Conservation (phyloP, 2,329 filamentous ascomycete species). For the Microdochium trichocladiopsis region DNA sequence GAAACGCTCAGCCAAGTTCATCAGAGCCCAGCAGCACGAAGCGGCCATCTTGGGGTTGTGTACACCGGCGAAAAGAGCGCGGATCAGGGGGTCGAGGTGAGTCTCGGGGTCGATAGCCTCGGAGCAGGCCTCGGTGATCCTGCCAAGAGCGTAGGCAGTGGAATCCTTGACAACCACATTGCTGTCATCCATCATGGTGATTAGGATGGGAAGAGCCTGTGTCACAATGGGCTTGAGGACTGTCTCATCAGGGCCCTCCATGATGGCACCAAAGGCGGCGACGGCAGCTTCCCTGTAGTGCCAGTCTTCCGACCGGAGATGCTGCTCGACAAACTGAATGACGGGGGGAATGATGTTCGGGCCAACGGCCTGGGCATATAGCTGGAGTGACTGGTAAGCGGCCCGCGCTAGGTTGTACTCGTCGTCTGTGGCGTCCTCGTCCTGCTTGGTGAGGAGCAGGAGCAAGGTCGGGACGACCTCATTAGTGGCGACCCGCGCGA, state of each 20-base stretch:
- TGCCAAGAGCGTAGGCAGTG: conserved; percentile 89
- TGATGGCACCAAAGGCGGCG: conserved; percentile 94
- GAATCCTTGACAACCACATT: conserved; percentile 92
- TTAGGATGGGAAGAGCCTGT: conserved; percentile 86
- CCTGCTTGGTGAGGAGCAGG: conserved; percentile 86
- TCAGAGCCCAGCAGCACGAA: conserved; percentile 97
- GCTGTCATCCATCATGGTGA: conserved; percentile 84
- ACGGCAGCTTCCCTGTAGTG: conserved; percentile 91
- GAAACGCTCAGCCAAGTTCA: conserved; percentile 96
- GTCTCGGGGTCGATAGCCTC: conserved; percentile 80
- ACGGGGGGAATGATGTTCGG: conserved; percentile 80
- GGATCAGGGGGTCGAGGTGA: conserved; percentile 80
- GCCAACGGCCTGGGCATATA: conserved; percentile 89
- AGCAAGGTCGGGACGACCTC: conserved; percentile 93
- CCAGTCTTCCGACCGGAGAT: conserved; percentile 89
- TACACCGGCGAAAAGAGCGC: conserved; percentile 82
- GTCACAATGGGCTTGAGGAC: conserved; percentile 90
- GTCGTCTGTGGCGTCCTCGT: conserved; percentile 92
- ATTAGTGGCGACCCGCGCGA: conserved; percentile 82
- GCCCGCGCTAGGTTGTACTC: conserved; percentile 96
- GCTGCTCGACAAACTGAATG: conserved; percentile 82
- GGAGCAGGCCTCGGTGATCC: conserved; percentile 90
- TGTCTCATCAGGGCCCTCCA: conserved; percentile 95
- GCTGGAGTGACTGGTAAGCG: conserved; percentile 91
- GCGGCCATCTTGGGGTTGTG: conserved; percentile 93